Evolutionary conservation across 2,329 filamentous ascomycete genomes (phyloP).

Genomic region (Colletotrichum sp.): DNA sequence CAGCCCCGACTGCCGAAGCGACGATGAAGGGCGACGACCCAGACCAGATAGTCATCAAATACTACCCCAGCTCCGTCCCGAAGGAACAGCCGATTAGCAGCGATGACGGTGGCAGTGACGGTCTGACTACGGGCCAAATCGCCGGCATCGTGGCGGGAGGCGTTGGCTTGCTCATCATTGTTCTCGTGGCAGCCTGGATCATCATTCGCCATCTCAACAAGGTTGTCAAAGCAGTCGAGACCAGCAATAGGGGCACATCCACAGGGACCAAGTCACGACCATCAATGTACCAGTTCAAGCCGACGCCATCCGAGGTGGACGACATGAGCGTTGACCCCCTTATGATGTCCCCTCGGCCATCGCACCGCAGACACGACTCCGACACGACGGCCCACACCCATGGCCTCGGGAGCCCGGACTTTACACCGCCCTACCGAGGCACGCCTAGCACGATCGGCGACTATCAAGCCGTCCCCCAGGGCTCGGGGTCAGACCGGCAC

Average conservation of each 20-base stretch:
- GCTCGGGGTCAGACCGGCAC: conserved; percentile 27
- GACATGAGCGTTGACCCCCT: conserved; percentile 46
- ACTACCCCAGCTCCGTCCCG: conserved; percentile 46
- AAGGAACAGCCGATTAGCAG: conserved; percentile 40
- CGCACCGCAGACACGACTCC: conserved; percentile 13
- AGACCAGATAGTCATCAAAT: conserved; percentile 42
- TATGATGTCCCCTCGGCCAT: conserved; percentile 32
- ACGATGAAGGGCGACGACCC: conserved; percentile 25
- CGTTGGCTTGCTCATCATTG: conserved; percentile 49
- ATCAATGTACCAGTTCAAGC: conserved; percentile 40
- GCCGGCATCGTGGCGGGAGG: conserved; percentile 60
- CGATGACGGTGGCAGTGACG: conserved; percentile 28
- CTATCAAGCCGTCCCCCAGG: conserved; percentile 18
- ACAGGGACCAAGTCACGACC: conserved; percentile 33
- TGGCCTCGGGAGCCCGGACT: conserved; percentile 24
- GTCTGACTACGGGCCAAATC: conserved; percentile 45
- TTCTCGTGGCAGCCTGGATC: conserved; percentile 50
- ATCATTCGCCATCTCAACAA: conserved; percentile 55
- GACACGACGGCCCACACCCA: conserved; percentile 4
- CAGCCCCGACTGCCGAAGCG: conserved; percentile 25
- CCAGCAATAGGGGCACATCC: conserved; percentile 34
- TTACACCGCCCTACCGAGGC: conserved; percentile 15
- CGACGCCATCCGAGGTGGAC: conserved; percentile 47
- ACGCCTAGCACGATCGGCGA: conserved; percentile 10
- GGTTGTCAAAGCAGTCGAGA: conserved; percentile 43